Percentiles rank a stretch among this genome's conserved stretches.
Conservation (phyloP, 306 rosid genomes). For the Quercus engelmannii region DNA sequence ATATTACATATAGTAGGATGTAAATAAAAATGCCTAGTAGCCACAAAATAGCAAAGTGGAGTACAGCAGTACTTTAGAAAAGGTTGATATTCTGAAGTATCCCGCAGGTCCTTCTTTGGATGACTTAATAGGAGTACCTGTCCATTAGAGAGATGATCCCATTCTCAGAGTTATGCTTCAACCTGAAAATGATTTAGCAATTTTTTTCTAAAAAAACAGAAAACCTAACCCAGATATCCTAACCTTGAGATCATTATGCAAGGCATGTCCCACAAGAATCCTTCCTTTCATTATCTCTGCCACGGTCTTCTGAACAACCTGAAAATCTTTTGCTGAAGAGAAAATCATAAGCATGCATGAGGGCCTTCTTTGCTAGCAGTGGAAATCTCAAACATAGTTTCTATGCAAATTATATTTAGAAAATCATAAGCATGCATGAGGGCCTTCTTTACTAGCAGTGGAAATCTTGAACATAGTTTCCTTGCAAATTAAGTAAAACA, state of each 20-base stretch:
- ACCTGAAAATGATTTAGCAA: conserved; percentile 3
- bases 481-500: neutral
- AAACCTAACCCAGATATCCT: conserved; percentile 9
- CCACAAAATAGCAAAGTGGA: neutral
- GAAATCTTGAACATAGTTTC: conserved; percentile 4
- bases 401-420: neutral
- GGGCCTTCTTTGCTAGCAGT: conserved; percentile 12
- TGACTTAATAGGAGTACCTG: conserved; percentile 88
- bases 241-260: conserved; percentile 91
- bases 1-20: neutral
- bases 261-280: conserved; percentile 91
- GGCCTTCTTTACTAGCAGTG: conserved; percentile 11
- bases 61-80: conserved; percentile 49
- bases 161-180: conserved; percentile 2
- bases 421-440: conserved; percentile 10
- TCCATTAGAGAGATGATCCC: conserved; percentile 16
- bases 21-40: neutral
- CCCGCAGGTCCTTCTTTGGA: conserved; percentile 76
- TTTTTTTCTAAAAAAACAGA: neutral
- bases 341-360: conserved; percentile 9
- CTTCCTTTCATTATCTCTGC: conserved; percentile 77
- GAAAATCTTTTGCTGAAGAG: conserved; percentile 71
- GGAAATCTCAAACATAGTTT: conserved; percentile 10
- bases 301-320: conserved; percentile 70
- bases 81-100: conserved; percentile 76